Conservation (phyloP, 2,329 filamentous ascomycete genomes). For the Ceratocystiopsis brevicomis region DNA sequence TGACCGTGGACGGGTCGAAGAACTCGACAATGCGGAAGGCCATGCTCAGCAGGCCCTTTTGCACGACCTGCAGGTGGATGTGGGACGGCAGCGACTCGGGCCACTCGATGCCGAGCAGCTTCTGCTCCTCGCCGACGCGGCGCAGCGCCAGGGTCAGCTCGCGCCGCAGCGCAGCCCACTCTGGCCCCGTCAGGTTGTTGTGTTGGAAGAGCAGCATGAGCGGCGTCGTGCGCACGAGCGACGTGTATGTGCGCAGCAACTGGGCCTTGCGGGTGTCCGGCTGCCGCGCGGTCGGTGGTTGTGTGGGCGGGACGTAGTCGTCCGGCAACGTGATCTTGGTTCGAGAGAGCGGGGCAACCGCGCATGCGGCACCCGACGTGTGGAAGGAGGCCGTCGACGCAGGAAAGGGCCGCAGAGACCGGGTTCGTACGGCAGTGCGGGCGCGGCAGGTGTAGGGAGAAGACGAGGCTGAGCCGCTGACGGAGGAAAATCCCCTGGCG, state of each 20-base stretch:
- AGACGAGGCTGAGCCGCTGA: neutral
- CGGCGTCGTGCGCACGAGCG: constrained; percentile 67
- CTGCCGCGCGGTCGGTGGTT: constrained; percentile 74
- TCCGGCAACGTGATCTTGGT: constrained; percentile 19
- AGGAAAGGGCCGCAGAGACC: too few relatives aligned
- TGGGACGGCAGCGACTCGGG: constrained; percentile 33
- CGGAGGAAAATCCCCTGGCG: neutral
- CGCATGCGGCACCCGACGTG: too few relatives aligned
- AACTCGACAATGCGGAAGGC: constrained; percentile 78
- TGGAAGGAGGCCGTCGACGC: too few relatives aligned
- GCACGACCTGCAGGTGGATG: constrained; percentile 65
- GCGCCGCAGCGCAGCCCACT: constrained; percentile 55
- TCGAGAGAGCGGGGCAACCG: neutral
- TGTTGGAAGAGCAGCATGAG: constrained; percentile 68
- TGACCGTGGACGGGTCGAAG: constrained; percentile 34
- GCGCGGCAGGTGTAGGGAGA: neutral
- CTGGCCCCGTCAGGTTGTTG: constrained; percentile 49
- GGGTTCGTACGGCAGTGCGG: neutral
- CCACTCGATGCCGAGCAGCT: constrained; percentile 4
- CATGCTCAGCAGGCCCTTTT: constrained; percentile 74
- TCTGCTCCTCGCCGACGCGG: constrained; percentile 17
- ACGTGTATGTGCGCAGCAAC: constrained; percentile 68
- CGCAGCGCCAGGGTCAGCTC: constrained; percentile 37
- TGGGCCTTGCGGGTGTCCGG: constrained; percentile 82
- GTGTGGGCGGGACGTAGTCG: constrained; percentile 42